Evolutionary conservation across 2,329 filamentous ascomycete genomes (phyloP), one percentile per base, ranked within the genome.

Genomic region (Paraphaeosphaeria minitans): DNA sequence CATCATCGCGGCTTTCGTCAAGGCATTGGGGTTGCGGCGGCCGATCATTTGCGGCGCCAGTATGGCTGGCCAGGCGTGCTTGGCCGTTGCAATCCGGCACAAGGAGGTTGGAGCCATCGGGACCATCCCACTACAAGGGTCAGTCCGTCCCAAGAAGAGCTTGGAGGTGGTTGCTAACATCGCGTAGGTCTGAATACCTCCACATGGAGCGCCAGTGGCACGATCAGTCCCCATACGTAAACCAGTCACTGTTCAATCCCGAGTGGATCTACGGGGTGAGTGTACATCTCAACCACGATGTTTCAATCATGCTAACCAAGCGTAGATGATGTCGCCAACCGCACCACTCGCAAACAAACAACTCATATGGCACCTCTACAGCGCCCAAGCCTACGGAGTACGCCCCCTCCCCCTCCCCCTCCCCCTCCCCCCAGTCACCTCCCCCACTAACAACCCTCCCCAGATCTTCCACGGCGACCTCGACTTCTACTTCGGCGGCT

Each of bases 401-500:
- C 47, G 65, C 43, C 39, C 27, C 27, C 27, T 31, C 29, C 7
- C 29, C 2, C 29, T 31, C 4, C 21, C 1, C 22, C 6, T n/a
- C 19, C 33, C 8, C 21, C 6, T 10, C 22, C 9, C n/a, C n/a
- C n/a, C n/a, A n/a, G n/a, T 29, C 24, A 10, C 6, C 16, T 1
- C 8, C 19, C 9, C 4, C 10, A 12, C 33, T 7, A 14, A 53
- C 19, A 48, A 48, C 37, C 41, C 37, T 4, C 49, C 29, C 8
- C 53, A 74, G 71, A 81, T 83, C 50, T 83, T 83, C 73, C 81
- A 83, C 65, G 81, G 81, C 24, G 80, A 83, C 58, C 69, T 83
- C 16, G 80, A 83, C 66, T 83, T 83, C 67, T 83, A 82, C 73
- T 83, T 83, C 53, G 79, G 79, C 52, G 80, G 81, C 48, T 83